Conservation (phyloP, 176 grass and related monocot genomes). For the Urochloa ruziziensis region DNA sequence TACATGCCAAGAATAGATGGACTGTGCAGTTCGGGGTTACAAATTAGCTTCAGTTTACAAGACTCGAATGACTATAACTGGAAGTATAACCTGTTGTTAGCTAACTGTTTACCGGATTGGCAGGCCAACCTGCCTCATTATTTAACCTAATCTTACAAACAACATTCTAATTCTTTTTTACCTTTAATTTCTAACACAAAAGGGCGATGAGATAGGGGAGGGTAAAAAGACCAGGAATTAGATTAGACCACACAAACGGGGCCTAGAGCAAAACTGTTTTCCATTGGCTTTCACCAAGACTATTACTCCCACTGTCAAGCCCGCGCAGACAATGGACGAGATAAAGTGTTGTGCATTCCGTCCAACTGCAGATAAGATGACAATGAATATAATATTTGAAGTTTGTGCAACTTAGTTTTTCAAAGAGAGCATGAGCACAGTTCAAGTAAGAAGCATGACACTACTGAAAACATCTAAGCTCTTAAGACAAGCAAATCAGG, state of each 20-base stretch:
- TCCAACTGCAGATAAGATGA: conserved; percentile 42
- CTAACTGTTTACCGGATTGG: background rate
- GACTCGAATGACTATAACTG: background rate
- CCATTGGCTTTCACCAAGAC: conserved; percentile 95
- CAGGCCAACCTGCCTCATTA: background rate
- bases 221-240: conserved; percentile 23
- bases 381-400: background rate
- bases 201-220: background rate
- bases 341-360: conserved; percentile 57
- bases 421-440: background rate
- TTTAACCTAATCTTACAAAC: conserved; percentile 18
- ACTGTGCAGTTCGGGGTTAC: background rate
- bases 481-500: background rate
- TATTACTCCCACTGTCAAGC: conserved; percentile 76
- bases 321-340: conserved; percentile 60
- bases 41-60: conserved; percentile 11
- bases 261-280: conserved; percentile 90
- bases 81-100: background rate
- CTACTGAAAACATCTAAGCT: background rate
- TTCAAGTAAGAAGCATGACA: background rate
- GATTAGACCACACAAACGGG: conserved; percentile 73
- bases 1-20: background rate
- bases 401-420: background rate
- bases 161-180: background rate
- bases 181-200: conserved; percentile 7